Evolutionary conservation across 176 grass and related monocot genomes (phyloP).

Genomic region (Secale cereale): DNA sequence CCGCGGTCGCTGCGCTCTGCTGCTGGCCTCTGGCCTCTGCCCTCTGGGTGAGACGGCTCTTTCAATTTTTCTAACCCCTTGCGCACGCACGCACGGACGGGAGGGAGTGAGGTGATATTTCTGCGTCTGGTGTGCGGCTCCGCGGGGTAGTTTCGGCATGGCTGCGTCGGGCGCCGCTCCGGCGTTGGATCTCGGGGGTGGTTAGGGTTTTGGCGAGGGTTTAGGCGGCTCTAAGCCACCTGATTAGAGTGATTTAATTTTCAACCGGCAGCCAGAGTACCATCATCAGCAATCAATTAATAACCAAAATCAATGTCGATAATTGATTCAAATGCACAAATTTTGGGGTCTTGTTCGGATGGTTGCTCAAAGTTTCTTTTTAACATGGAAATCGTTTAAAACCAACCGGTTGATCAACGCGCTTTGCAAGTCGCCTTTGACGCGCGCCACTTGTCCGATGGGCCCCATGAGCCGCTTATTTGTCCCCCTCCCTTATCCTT

Average conservation of each 20-base stretch:
- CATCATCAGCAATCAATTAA: background rate
- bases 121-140: background rate
- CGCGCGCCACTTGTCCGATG: too few relatives aligned
- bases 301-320: background rate
- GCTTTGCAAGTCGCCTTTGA: too few relatives aligned
- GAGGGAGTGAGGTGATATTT: constrained; percentile 19
- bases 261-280: background rate
- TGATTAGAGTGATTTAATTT: background rate
- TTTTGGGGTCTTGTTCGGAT: background rate
- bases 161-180: too few relatives aligned
- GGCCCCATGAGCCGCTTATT: too few relatives aligned
- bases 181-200: background rate
- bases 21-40: background rate
- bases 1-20: background rate
- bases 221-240: background rate
- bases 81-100: background rate
- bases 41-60: constrained; percentile 3
- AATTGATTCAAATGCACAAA: background rate
- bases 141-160: constrained; percentile 26
- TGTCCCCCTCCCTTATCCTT: too few relatives aligned
- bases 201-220: constrained; percentile 43
- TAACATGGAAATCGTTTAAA: too few relatives aligned
- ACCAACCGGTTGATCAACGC: too few relatives aligned
- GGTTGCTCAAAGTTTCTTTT: background rate
- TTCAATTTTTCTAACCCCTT: background rate